phyloP scores from a whole-genome alignment of 345 rosid genomes.

The Cardiospermum halicacabum region DNA sequence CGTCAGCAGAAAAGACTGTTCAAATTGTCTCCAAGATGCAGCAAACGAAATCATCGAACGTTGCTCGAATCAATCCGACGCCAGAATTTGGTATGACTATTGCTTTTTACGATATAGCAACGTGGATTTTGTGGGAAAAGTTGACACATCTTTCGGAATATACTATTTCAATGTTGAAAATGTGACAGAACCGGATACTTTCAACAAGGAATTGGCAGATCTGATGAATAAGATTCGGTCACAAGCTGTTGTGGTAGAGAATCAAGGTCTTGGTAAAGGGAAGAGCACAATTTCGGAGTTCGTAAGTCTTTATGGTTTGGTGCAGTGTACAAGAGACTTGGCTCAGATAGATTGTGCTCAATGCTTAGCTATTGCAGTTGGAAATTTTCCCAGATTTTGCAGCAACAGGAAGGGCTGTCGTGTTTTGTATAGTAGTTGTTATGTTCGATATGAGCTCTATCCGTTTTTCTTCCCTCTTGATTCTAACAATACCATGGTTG shows the following conservation, averaged over 20 bases:
- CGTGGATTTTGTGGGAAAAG: slow-evolving; percentile 39
- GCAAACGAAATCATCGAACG: slow-evolving; percentile 45
- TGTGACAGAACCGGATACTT: slow-evolving; percentile 46
- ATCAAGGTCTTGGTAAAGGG: slow-evolving; percentile 59
- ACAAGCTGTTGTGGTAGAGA: slow-evolving; percentile 42
- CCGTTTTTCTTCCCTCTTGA: slow-evolving; percentile 77
- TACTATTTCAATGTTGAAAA: slow-evolving; percentile 47
- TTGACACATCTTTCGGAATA: slow-evolving; percentile 48
- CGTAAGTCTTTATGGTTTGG: slow-evolving; percentile 57
- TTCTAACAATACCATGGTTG: slow-evolving; percentile 18
- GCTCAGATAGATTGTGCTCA: slow-evolving; percentile 53
- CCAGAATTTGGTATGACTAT: slow-evolving; percentile 63
- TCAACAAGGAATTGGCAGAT: slow-evolving; percentile 44
- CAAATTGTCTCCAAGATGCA: slow-evolving; percentile 56
- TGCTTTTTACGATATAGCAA: slow-evolving; percentile 58
- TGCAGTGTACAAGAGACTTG: slow-evolving; percentile 70
- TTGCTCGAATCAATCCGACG: slow-evolving; percentile 54
- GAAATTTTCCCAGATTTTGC: slow-evolving; percentile 49
- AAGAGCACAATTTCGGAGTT: slow-evolving; percentile 45
- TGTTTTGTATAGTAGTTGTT: slow-evolving; percentile 64
- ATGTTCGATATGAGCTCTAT: slow-evolving; percentile 67
- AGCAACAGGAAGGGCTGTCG: slow-evolving; percentile 54
- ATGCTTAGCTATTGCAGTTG: slow-evolving; percentile 60
- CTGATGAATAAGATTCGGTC: slow-evolving; percentile 44
- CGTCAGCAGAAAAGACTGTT: slow-evolving; percentile 45